Conservation (phyloP, 495 filamentous ascomycete genomes). For the Xylaria cubensis region DNA sequence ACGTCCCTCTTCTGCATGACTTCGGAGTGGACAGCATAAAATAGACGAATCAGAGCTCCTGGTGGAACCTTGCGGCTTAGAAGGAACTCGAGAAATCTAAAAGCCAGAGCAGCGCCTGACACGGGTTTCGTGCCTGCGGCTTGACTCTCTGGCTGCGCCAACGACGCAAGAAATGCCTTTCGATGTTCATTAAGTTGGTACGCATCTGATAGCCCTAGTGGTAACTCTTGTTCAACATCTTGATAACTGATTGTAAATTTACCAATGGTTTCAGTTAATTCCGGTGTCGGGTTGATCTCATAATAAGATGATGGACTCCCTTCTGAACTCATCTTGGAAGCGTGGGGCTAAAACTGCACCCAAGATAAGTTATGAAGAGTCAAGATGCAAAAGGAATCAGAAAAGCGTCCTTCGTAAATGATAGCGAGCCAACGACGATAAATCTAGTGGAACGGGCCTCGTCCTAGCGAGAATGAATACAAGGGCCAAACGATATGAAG, state of each 20-base stretch:
- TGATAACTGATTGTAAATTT: constrained; percentile 17
- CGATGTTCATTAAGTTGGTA: constrained; percentile 14
- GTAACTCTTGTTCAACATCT: constrained; percentile 20
- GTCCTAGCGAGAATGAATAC: background rate
- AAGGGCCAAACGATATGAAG: background rate
- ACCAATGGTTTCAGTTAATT: constrained; percentile 17
- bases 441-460: background rate
- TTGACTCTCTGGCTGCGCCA: constrained; percentile 9
- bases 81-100: constrained; percentile 14
- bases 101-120: constrained; percentile 12
- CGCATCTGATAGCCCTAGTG: constrained; percentile 13
- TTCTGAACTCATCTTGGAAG: constrained; percentile 14
- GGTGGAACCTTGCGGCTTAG: constrained; percentile 13
- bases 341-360: background rate
- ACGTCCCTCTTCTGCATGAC: constrained; percentile 19
- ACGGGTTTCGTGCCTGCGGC: background rate
- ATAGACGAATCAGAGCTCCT: constrained; percentile 14
- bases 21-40: constrained; percentile 13
- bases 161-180: background rate
- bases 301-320: constrained; percentile 19
- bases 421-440: background rate
- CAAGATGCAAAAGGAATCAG: background rate
- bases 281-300: constrained; percentile 23
- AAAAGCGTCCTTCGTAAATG: background rate
- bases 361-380: background rate